phyloP scores from a whole-genome alignment of 169 alveolate genomes.

The Cryptosporidium felis region DNA sequence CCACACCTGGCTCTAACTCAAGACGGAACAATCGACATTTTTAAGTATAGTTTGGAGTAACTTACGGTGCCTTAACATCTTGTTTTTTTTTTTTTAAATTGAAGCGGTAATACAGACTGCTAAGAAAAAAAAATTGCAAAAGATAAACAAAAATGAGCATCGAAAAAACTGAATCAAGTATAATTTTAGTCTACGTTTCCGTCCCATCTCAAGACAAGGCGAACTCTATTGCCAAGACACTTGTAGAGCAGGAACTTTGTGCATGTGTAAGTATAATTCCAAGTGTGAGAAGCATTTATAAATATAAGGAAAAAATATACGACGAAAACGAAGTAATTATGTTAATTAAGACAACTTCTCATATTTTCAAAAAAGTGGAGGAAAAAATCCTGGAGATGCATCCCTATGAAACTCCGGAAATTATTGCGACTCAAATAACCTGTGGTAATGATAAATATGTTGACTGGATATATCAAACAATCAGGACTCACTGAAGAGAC shows the following conservation, averaged over 20 bases:
- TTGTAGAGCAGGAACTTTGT: constrained; percentile 46
- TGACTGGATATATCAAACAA: constrained; percentile 24
- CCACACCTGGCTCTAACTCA: constrained; percentile 89
- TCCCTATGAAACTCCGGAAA: constrained; percentile 59
- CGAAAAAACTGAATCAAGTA: neutral
- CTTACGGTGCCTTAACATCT: constrained; percentile 68
- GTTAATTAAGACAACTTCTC: constrained; percentile 13
- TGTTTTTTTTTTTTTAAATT: neutral
- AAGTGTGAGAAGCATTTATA: constrained; percentile 30
- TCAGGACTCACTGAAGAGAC: neutral
- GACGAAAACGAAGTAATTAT: constrained; percentile 17
- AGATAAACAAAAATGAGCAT: neutral
- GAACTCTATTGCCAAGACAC: constrained; percentile 1
- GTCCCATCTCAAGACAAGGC: constrained; percentile 18
- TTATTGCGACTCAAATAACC: constrained; percentile 12
- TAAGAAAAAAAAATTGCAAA: neutral
- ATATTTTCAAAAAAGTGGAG: neutral
- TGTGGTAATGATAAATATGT: constrained; percentile 26
- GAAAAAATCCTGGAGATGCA: constrained; percentile 13
- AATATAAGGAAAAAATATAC: constrained; percentile 10
- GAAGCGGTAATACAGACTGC: neutral
- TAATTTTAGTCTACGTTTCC: constrained; percentile 26
- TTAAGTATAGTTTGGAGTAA: neutral
- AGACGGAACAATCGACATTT: neutral
- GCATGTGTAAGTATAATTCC: constrained; percentile 62